A percentile compares a stretch with the other conserved stretches of the same genome.
Evolutionary conservation across 257 asterid species (phyloP).

Genomic region (Eustoma russellianum): DNA sequence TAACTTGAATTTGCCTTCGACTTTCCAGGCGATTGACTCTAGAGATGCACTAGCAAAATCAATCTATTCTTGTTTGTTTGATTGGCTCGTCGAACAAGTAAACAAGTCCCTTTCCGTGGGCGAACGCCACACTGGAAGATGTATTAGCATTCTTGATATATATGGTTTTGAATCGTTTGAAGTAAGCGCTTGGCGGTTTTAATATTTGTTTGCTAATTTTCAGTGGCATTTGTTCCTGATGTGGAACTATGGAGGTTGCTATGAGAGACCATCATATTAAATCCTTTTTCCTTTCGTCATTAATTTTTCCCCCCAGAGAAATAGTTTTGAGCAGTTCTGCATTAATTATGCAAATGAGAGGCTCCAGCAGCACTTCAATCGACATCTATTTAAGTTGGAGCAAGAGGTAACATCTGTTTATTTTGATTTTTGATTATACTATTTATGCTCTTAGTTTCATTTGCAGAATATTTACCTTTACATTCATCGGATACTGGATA

Average conservation of each 20-base stretch:
- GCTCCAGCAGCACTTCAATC: constrained; percentile 92
- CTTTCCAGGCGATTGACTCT: constrained; percentile 67
- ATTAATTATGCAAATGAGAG: constrained; percentile 93
- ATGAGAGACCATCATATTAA: neutral
- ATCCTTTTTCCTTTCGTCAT: constrained; percentile 3
- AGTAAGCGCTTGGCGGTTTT: constrained; percentile 28
- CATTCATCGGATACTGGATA: too few relatives aligned
- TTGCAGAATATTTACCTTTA: too few relatives aligned
- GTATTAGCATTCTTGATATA: constrained; percentile 91
- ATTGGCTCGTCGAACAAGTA: constrained; percentile 91
- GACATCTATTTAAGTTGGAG: constrained; percentile 91
- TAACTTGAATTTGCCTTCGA: constrained; percentile 2
- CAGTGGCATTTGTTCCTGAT: neutral
- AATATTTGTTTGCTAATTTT: constrained; percentile 7
- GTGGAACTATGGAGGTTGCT: neutral
- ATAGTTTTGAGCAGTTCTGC: constrained; percentile 97
- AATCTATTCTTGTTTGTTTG: constrained; percentile 84
- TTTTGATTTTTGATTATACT: neutral
- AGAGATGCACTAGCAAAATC: constrained; percentile 93
- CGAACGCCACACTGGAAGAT: constrained; percentile 85
- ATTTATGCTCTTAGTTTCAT: neutral
- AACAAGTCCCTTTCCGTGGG: constrained; percentile 86
- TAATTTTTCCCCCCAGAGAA: constrained; percentile 33
- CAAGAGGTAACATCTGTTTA: constrained; percentile 55
- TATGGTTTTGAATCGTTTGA: constrained; percentile 95